Evolutionary conservation across 495 filamentous ascomycete species (phyloP).

Genomic region (Podospora anserina): DNA sequence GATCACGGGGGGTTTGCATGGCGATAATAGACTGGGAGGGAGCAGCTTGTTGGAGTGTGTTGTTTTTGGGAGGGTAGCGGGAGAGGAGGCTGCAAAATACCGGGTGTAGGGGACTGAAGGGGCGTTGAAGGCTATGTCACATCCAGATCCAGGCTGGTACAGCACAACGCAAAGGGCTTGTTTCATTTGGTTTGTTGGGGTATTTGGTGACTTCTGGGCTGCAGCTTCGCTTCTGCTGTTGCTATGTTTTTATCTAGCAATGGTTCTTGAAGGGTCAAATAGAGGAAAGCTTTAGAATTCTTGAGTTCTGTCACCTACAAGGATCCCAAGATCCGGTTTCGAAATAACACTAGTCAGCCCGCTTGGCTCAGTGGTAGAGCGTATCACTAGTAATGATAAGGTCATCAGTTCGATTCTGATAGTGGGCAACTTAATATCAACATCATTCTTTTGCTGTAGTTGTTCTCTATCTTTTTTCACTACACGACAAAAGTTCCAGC

Average conservation of each 20-base stretch:
- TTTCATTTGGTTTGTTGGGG: not conserved
- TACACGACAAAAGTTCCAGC: too few species aligned
- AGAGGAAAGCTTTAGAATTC: too few species aligned
- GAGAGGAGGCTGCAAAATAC: constrained; percentile 41
- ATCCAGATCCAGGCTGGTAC: not conserved
- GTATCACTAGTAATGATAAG: constrained; percentile 21
- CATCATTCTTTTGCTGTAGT: not conserved
- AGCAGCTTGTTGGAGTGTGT: constrained; percentile 55
- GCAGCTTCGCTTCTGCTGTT: too few species aligned
- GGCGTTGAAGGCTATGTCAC: not conserved
- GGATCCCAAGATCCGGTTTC: too few species aligned
- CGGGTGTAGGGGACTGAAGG: not conserved
- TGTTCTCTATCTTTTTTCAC: not conserved
- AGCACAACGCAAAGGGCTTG: not conserved
- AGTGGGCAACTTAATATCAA: constrained; percentile 7
- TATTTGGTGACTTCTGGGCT: too few species aligned
- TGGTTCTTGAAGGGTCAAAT: too few species aligned
- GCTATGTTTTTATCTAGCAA: too few species aligned
- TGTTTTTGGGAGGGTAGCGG: constrained; percentile 58
- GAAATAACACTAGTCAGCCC: not conserved
- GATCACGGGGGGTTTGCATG: constrained; percentile 56
- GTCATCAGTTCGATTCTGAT: constrained; percentile 21
- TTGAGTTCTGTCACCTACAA: too few species aligned
- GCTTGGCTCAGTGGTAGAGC: constrained; percentile 21
- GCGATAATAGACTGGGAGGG: constrained; percentile 53